Evolutionary conservation across 2,329 filamentous ascomycete species (phyloP).

Genomic region (Hypoxylon sp.): DNA sequence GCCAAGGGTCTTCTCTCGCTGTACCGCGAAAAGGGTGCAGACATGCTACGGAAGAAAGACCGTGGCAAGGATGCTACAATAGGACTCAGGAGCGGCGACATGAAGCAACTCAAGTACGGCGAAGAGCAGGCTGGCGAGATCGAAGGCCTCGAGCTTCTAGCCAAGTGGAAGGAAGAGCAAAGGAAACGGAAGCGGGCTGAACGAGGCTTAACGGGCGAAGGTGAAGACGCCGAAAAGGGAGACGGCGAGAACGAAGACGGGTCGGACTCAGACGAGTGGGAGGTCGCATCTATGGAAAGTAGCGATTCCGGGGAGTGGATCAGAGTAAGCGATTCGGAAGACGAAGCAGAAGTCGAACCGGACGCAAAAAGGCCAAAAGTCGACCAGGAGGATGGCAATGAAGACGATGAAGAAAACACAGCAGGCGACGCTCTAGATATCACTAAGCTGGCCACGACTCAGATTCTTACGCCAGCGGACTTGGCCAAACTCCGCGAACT

Average conservation of each 20-base stretch:
- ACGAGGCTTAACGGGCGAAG: constrained; percentile 70
- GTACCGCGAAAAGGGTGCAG: constrained; percentile 89
- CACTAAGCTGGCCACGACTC: constrained; percentile 85
- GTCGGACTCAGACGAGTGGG: constrained; percentile 66
- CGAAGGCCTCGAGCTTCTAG: constrained; percentile 89
- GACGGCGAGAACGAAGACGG: constrained; percentile 66
- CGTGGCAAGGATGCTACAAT: constrained; percentile 92
- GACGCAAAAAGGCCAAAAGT: constrained; percentile 70
- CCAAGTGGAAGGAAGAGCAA: constrained; percentile 93
- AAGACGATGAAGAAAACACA: constrained; percentile 54
- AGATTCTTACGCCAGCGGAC: constrained; percentile 94
- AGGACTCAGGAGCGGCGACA: constrained; percentile 76
- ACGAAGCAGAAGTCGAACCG: constrained; percentile 77
- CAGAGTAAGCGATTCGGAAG: constrained; percentile 83
- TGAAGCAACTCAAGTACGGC: constrained; percentile 80
- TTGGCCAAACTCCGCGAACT: constrained; percentile 94
- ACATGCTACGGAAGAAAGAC: constrained; percentile 87
- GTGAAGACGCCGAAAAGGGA: constrained; percentile 66
- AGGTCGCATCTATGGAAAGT: constrained; percentile 66
- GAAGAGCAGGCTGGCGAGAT: constrained; percentile 83
- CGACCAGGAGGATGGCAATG: constrained; percentile 46
- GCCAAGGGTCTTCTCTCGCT: constrained; percentile 89
- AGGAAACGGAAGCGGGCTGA: constrained; percentile 75
- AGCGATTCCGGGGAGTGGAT: constrained; percentile 90
- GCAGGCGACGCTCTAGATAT: constrained; percentile 56